Evolutionary conservation across 2,329 filamentous ascomycete species (phyloP), one percentile per base, ranked within the genome.

Genomic region (Neonectria ditissima): DNA sequence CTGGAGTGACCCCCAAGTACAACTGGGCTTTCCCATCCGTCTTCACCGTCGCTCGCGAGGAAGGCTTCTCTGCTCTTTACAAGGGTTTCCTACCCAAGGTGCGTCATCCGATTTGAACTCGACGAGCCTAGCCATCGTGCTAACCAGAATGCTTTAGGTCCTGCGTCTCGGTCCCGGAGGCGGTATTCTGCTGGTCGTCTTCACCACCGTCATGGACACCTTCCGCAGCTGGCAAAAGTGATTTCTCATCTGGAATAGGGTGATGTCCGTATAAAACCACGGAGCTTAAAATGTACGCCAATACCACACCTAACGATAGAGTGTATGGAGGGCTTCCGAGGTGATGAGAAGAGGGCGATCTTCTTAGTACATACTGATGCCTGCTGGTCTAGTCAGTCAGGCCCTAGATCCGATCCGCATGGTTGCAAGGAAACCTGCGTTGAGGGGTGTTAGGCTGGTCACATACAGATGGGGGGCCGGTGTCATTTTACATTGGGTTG

Each of bases 81-180:
- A 99, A 98, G 87, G 96, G 96, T 16, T 99, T 99, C 86, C 76
- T 96, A 67, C 96, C 96, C 71, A 99, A 99, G 88, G 96, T 97
- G 84, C 92, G 81, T 78, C 91, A 69, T 89, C 10, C 5, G 14
- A 5, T 28, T 8, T 2, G 20, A 7, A 26, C 3, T 18, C 10
- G 2, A 1, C 10, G 16, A 39, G 1, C n/a, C 3, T 20, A 10
- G 14, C n/a, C 22, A 54, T 37, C 30, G 5, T 30, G 26, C 60
- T 66, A 54, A 72, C 24, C 59, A 72, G 22, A 56, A 43, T 6
- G 18, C 14, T 14, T 14, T 47, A 80, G 79, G 79, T 82, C n/a
- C 76, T 81, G 48, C 79, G 80, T 81, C 80, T 87, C 39, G 85
- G 85, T 24, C 85, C 85, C 39, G 83, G 83, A 75, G 86, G 86